Base-by-base conservation (phyloP, 164 flowering plant species). In the Chimonanthus praecox region DNA sequence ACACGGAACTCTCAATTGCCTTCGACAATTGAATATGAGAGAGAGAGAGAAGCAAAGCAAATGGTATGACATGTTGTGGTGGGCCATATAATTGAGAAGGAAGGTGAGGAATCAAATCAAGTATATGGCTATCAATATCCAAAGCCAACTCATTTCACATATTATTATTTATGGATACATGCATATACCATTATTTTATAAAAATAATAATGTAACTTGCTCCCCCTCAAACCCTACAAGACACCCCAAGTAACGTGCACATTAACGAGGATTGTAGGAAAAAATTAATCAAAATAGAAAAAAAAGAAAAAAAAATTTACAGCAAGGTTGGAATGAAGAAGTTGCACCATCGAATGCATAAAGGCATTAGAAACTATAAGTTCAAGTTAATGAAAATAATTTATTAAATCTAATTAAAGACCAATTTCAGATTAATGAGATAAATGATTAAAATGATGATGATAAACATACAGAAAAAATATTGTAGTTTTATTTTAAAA, bases 41-140 rank as follows among this genome's bases (percentile, higher is more conserved):
- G 20, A 13, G 20, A 7, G 21, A 18, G 64, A 18, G 6, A 33
- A 15, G 16, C 4, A 18, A 15, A 15, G 64, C 47, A 64, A 64
- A 43, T 33, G 68, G 43, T 45, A 64, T 64, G 47, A 43, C 7
- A 64, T 7, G 13, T 5, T 21, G 47, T 21, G 8, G 68, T 64
- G 68, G 68, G 47, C 68, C 68, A 21, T 43, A 13, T 44, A 21
- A 64, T 64, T 13, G 68, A 64, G 68, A 43, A 47, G 16, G 68
- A 44, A 44, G 68, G 70, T 67, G 49, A 67, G 50, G 46, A 67
- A 67, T 67, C 70, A 67, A 67, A 67, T 67, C 50, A 67, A 67
- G 6, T 46, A 18, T 20, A n/a, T 67, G 2, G 13, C 49, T 50
- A 47, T 44, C 70, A 47, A 47, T 47, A 47, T 67, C 49, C 50